A percentile compares a stretch with the other conserved stretches of the same genome.
These are phyloP conservation scores for Penicillium salamii DNA, from an alignment of 495 filamentous ascomycete species.

Conservation along the genomic window DNA sequence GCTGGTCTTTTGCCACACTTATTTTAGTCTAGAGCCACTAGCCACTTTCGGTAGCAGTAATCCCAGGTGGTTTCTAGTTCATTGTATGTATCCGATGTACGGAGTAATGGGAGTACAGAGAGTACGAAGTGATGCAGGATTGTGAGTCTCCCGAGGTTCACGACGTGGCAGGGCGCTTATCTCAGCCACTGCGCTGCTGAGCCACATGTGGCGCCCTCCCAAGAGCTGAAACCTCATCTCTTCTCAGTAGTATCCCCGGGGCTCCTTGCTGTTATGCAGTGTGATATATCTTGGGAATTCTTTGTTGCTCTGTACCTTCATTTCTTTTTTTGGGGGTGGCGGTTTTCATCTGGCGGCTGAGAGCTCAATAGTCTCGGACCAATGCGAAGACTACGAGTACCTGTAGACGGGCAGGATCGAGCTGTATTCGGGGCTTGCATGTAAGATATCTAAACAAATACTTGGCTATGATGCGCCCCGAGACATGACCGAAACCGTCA, in stretches of 20 bases:
- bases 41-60: neutral
- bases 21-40: neutral
- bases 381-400: neutral
- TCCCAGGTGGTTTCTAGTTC: neutral
- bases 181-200: slow-evolving; percentile 11
- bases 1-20: slow-evolving; percentile 9
- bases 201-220: slow-evolving; percentile 8
- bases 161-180: neutral
- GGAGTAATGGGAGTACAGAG: too few relatives aligned
- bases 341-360: neutral
- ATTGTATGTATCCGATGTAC: too few relatives aligned
- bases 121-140: too few relatives aligned
- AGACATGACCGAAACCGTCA: slow-evolving; percentile 17
- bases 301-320: neutral
- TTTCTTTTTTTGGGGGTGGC: neutral
- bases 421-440: too few relatives aligned
- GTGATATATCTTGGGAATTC: neutral
- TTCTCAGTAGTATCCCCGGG: neutral
- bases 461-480: neutral
- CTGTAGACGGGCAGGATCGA: too few relatives aligned
- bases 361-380: neutral
- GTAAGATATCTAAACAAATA: too few relatives aligned
- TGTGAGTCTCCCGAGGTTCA: too few relatives aligned
- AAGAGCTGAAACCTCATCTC: neutral
- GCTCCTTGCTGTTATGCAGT: slow-evolving; percentile 4